Conservation (phyloP, 2,329 filamentous ascomycete species). For the Fusarium sulawesiense region DNA sequence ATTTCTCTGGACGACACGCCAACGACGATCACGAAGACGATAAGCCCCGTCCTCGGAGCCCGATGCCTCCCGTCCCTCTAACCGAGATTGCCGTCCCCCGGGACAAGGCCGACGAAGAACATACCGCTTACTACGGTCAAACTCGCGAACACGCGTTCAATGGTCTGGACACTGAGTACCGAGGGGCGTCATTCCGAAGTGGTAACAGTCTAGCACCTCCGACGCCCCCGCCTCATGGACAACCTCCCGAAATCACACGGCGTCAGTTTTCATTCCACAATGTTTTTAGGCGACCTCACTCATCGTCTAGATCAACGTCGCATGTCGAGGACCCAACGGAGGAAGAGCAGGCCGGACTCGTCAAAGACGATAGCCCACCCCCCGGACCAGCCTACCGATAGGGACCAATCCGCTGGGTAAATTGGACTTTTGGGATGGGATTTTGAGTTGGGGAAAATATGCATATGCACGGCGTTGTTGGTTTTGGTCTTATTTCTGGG, state of each 20-base stretch:
- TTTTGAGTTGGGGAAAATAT: constrained; percentile 19
- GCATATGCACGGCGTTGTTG: constrained; percentile 44
- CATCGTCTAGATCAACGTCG: constrained; percentile 47
- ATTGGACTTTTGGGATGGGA: background rate
- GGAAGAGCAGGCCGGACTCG: constrained; percentile 84
- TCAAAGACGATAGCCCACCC: constrained; percentile 66
- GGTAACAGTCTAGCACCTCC: constrained; percentile 65
- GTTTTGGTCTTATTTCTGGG: constrained; percentile 30
- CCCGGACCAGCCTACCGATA: constrained; percentile 35
- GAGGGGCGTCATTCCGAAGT: constrained; percentile 58
- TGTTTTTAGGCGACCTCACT: constrained; percentile 68
- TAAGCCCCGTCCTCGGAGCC: constrained; percentile 62
- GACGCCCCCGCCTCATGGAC: constrained; percentile 70
- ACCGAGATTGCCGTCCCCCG: constrained; percentile 68
- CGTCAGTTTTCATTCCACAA: constrained; percentile 95
- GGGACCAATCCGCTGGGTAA: constrained; percentile 18
- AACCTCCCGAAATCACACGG: constrained; percentile 70
- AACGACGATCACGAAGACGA: constrained; percentile 53
- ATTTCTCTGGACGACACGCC: constrained; percentile 48
- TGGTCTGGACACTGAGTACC: constrained; percentile 60
- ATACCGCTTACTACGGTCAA: constrained; percentile 53
- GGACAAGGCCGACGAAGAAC: constrained; percentile 59
- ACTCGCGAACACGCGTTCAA: constrained; percentile 60
- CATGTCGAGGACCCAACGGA: constrained; percentile 69
- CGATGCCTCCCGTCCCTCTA: constrained; percentile 71